Conservation (phyloP, 1,284 basidiomycete genomes). For the Fistulinella cinereoalba region DNA sequence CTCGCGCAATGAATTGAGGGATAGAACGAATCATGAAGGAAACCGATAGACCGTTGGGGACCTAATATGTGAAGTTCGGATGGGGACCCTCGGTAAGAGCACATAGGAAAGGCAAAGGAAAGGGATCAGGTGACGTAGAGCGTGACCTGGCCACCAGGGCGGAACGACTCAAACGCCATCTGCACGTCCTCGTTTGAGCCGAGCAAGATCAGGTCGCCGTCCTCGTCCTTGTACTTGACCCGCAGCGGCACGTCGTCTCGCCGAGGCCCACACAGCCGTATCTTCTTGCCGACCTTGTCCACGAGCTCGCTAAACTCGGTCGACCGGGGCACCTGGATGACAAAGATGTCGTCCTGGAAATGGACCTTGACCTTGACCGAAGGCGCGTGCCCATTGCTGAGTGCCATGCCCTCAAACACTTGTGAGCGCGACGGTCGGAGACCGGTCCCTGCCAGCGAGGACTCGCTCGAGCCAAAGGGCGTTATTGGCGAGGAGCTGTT, state of each 20-base stretch:
- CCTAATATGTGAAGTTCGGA: slow-evolving; percentile 13
- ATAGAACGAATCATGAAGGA: slow-evolving; percentile 23
- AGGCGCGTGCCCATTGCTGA: slow-evolving; percentile 28
- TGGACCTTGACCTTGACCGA: slow-evolving; percentile 85
- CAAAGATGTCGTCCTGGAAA: slow-evolving; percentile 88
- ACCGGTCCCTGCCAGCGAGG: slow-evolving; percentile 56
- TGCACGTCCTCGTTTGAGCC: slow-evolving; percentile 87
- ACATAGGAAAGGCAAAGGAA: too few relatives aligned
- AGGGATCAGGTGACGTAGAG: slow-evolving; percentile 61
- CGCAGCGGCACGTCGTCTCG: slow-evolving; percentile 74
- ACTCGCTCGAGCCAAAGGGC: slow-evolving; percentile 82
- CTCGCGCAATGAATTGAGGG: slow-evolving; percentile 9
- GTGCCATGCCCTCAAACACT: slow-evolving; percentile 43
- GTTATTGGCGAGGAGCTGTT: slow-evolving; percentile 80
- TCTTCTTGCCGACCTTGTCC: slow-evolving; percentile 90
- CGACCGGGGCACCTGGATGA: slow-evolving; percentile 80
- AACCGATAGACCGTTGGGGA: slow-evolving; percentile 14
- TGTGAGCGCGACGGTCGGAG: slow-evolving; percentile 55
- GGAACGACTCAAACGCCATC: slow-evolving; percentile 82
- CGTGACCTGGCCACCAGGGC: slow-evolving; percentile 70
- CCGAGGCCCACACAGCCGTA: slow-evolving; percentile 79
- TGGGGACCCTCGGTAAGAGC: slow-evolving; percentile 13
- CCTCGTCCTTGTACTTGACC: slow-evolving; percentile 88
- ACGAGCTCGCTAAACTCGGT: slow-evolving; percentile 82
- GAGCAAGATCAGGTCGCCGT: slow-evolving; percentile 84